A percentile compares a stretch with the other conserved stretches of the same genome.
phyloP scores from a whole-genome alignment of 345 rosid species.

The Carallia brachiata region DNA sequence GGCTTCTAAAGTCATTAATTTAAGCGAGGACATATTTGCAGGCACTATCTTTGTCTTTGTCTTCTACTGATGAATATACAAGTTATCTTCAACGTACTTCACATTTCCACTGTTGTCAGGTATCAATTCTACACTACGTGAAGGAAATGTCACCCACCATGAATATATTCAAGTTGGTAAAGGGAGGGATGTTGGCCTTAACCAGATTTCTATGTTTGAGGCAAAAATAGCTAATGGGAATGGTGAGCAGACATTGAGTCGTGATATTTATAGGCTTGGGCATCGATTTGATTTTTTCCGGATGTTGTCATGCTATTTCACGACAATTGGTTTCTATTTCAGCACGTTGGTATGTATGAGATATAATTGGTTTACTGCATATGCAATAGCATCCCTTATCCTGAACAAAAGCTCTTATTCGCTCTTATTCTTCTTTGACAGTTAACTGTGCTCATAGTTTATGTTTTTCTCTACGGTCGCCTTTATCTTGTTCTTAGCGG shows the following conservation, averaged over 20 bases:
- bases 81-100: neutral
- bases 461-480: slow-evolving; percentile 97
- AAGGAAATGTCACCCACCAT: slow-evolving; percentile 99
- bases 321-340: slow-evolving; percentile 97
- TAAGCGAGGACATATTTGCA: slow-evolving; percentile 98
- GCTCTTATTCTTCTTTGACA: slow-evolving; percentile 37
- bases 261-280: slow-evolving; percentile 96
- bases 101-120: slow-evolving; percentile 43
- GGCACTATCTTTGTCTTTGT: slow-evolving; percentile 38
- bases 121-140: slow-evolving; percentile 96
- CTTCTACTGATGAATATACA: neutral
- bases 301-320: slow-evolving; percentile 96
- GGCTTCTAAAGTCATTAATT: slow-evolving; percentile 93
- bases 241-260: slow-evolving; percentile 96
- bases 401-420: slow-evolving; percentile 18
- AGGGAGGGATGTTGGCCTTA: slow-evolving; percentile 98
- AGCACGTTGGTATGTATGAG: slow-evolving; percentile 70
- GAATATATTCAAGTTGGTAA: slow-evolving; percentile 99
- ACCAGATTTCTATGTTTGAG: slow-evolving; percentile 98
- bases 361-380: slow-evolving; percentile 4
- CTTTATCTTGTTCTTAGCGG: slow-evolving; percentile 98
- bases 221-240: slow-evolving; percentile 98
- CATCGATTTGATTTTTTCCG: slow-evolving; percentile 99
- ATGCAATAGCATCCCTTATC: neutral
- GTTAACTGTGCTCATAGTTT: slow-evolving; percentile 93